Conservation (phyloP, 352 stramenopile genomes). For the Globisporangium carolinianum region DNA sequence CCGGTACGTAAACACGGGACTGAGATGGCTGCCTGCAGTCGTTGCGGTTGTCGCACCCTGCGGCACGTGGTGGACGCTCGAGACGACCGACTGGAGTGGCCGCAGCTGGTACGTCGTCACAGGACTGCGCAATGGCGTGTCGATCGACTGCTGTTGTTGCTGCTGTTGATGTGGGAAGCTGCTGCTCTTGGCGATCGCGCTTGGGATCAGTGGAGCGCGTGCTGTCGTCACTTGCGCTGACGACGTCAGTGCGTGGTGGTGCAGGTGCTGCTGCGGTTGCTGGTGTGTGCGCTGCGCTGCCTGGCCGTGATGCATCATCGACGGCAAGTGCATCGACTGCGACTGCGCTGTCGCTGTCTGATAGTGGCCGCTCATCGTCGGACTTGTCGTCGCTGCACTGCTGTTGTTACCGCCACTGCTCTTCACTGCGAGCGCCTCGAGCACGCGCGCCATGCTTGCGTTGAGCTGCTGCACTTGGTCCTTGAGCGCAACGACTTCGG, state of each 20-base stretch:
- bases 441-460: slow-evolving; percentile 44
- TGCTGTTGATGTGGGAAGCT: background rate
- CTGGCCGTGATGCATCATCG: slow-evolving; percentile 5
- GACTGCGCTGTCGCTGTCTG: slow-evolving; percentile 1
- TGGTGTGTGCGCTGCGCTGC: no score
- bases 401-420: background rate
- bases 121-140: slow-evolving; percentile 11
- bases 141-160: background rate
- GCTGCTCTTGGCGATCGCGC: slow-evolving; percentile 1
- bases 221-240: background rate
- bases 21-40: slow-evolving; percentile 7
- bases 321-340: slow-evolving; percentile 6
- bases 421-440: slow-evolving; percentile 42
- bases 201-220: background rate
- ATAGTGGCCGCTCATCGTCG: background rate
- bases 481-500: slow-evolving; percentile 44
- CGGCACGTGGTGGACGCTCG: slow-evolving; percentile 9
- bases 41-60: slow-evolving; percentile 5
- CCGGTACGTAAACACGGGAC: slow-evolving; percentile 13
- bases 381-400: background rate
- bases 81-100: slow-evolving; percentile 31
- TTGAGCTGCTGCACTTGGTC: slow-evolving; percentile 73
- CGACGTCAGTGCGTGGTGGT: slow-evolving; percentile 9
- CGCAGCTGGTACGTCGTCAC: slow-evolving; percentile 35
- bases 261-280: background rate